Base-by-base conservation (phyloP, 306 rosid genomes). In the Begonia fuchsioides region DNA sequence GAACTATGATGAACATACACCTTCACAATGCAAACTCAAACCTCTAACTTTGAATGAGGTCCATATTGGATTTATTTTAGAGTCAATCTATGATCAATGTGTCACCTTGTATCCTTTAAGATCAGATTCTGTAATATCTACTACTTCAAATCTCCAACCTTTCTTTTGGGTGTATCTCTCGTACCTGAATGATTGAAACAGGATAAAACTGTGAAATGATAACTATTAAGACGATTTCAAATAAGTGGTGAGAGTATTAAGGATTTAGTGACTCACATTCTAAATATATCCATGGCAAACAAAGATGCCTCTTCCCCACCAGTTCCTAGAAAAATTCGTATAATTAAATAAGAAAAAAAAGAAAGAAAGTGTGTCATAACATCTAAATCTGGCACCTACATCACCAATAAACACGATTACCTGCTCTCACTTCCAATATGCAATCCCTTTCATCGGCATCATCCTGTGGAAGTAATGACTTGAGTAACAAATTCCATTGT, bases 351-450 rank as follows among this genome's bases (percentile, higher is more conserved):
- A 32, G 32, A 15, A 32, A 56, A 55, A 10, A 16, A 32, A 41
- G 15, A 26, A 19, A 3, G 38, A 39, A 50, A 43, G 8, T 32
- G 38, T 13, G 49, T 32, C 46, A 58, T 32, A n/a, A 52, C 56
- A 2, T 32, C 46, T 32, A 43, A 43, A 13, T 11, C 15, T 11
- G 13, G 15, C 0, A 39, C 16, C 11, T 9, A n/a, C 6, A 43
- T 55, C 15, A 26, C 14, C 44, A 55, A 60, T 38, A 43, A 38
- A 40, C 43, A 63, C 50, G 32, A 7, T 38, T 69, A 80, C 96
- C 96, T 80, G 96, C 94, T 74, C 96, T 78, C 53, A 88, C 94
- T 77, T 88, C 96, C 76, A 83, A 70, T 61, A 88, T 83, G 76
- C 78, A 80, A 69, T 81, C 94, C 73, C 94, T 83, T 72, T 80